A percentile compares a stretch with the other conserved stretches of the same genome.
phyloP scores from a whole-genome alignment of 345 rosid genomes.

The Salix brachista region DNA sequence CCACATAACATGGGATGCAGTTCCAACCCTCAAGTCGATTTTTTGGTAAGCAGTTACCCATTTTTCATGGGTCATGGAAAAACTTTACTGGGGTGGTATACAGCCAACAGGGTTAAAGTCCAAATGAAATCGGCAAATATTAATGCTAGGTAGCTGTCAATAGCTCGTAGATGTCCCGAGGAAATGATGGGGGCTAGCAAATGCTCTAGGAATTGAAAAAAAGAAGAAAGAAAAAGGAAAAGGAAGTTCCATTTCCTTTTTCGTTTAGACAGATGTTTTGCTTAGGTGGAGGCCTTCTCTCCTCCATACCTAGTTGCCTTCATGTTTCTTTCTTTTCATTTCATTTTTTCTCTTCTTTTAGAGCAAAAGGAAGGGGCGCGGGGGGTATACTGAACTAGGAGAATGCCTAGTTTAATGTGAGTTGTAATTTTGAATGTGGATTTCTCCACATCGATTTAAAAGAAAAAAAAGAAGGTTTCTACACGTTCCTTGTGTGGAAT shows the following conservation, averaged over 20 bases:
- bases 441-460: slow-evolving; percentile 36
- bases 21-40: slow-evolving; percentile 6
- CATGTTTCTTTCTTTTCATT: slow-evolving; percentile 1
- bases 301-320: slow-evolving; percentile 22
- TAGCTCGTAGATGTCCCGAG: slow-evolving; percentile 32
- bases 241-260: background rate
- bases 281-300: slow-evolving; percentile 26
- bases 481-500: background rate
- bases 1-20: slow-evolving; percentile 7
- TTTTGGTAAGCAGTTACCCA: slow-evolving; percentile 17
- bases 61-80: background rate
- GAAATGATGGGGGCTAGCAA: slow-evolving; percentile 27
- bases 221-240: background rate
- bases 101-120: slow-evolving; percentile 13
- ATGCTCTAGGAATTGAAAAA: slow-evolving; percentile 21
- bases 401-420: slow-evolving; percentile 21
- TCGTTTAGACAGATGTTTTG: slow-evolving; percentile 14
- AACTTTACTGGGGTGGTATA: slow-evolving; percentile 16
- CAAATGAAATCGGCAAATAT: slow-evolving; percentile 20
- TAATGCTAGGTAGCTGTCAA: slow-evolving; percentile 35
- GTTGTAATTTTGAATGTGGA: slow-evolving; percentile 46
- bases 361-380: slow-evolving; percentile 13
- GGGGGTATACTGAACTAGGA: slow-evolving; percentile 29
- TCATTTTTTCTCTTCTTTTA: background rate
- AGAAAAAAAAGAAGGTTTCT: slow-evolving; percentile 15